Evolutionary conservation across 164 flowering plant genomes (phyloP).

Genomic region (Annona squamosa): DNA sequence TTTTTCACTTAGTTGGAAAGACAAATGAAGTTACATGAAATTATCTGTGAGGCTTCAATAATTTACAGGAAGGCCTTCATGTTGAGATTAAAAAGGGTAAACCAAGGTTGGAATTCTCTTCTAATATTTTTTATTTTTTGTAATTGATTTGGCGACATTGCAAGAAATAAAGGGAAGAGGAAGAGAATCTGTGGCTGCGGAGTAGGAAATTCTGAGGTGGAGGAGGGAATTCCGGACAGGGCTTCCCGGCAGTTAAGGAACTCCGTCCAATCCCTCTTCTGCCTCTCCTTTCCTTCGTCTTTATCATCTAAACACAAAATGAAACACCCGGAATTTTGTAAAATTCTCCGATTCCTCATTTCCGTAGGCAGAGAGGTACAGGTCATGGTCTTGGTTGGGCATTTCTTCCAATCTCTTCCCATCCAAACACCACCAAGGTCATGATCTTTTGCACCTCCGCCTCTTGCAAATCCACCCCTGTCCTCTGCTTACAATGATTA

Average conservation of each 20-base stretch:
- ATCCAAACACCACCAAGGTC: conserved; percentile 1
- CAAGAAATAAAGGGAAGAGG: no score
- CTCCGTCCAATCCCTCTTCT: not conserved
- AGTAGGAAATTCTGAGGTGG: not conserved
- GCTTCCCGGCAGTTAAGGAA: not conserved
- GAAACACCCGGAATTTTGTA: not conserved
- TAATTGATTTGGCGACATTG: no score
- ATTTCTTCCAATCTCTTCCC: not conserved
- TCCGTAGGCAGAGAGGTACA: not conserved
- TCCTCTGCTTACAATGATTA: not conserved
- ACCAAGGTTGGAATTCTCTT: no score
- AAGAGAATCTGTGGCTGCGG: no score
- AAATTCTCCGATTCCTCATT: not conserved
- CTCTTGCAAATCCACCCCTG: not conserved
- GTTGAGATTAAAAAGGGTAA: no score
- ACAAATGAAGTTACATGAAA: no score
- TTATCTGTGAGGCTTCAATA: no score
- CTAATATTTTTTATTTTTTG: no score
- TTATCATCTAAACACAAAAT: not conserved
- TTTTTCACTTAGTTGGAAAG: no score
- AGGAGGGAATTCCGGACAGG: not conserved
- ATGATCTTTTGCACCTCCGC: conserved; percentile 5
- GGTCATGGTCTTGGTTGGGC: conserved; percentile 4
- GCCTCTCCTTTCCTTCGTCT: not conserved
- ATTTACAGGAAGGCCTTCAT: no score